Base-by-base conservation (phyloP, 2,329 filamentous ascomycete species). In the Rugonectria rugulosa region DNA sequence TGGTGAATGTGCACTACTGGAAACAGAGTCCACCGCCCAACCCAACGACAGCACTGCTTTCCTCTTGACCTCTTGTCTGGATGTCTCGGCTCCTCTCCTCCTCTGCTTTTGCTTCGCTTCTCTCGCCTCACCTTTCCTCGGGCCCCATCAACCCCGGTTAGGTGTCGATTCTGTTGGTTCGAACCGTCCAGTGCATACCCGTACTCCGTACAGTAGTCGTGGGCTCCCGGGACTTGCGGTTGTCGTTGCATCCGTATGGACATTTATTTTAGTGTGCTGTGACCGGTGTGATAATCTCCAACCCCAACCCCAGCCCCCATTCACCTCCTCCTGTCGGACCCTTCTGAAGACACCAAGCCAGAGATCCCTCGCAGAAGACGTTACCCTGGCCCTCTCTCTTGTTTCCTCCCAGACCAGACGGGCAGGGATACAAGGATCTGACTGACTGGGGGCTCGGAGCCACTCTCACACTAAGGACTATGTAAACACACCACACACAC, bases 401-500 rank as follows among this genome's bases (percentile, higher is more conserved):
- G 38, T 6, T 8, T 24, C n/a, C 17, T 21, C 21, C 38, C 23
- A 21, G 37, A 40, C 37, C 55, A 63, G 53, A 36, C 55, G 36
- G 47, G 40, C 50, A 54, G 60, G 45, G 51, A 40, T 36, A n/a
- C 47, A 21, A 29, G 47, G 47, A 43, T 51, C 38, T 51, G 29
- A 47, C 37, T 21, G 52, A 57, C 52, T 53, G 50, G 49, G 53
- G 45, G 42, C 50, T 60, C 49, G 63, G 48, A 24, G 36, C 46
- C 50, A 64, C 53, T 38, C 53, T 36, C 53, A 62, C 55, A 37
- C 52, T 31, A 61, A 24, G 32, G 26, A 32, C 36, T 37, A n/a
- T n/a, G n/a, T n/a, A n/a, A 40, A 46, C 43, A 40, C 51, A 44
- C 56, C 46, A 51, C 59, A 45, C 53, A 56, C 60, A 63, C 48